phyloP scores from a whole-genome alignment of 805 yeast species.

The Cyberlindnera suaveolens region DNA sequence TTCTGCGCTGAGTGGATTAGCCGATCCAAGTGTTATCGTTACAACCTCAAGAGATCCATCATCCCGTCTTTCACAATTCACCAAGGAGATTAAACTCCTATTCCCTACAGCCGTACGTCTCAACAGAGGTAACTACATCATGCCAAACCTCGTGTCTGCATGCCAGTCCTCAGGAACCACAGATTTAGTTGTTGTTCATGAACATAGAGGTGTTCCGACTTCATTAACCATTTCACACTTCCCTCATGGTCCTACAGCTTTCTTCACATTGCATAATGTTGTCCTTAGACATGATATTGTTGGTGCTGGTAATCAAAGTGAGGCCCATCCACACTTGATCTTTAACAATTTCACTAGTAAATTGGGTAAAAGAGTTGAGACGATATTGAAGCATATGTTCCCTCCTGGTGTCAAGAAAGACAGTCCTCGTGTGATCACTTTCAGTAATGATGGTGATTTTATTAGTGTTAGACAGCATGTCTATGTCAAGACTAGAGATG shows the following conservation, averaged over 20 bases:
- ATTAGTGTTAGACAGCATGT: conserved; percentile 94
- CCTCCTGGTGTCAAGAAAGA: conserved; percentile 97
- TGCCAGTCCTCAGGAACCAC: conserved; percentile 77
- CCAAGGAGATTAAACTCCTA: conserved; percentile 84
- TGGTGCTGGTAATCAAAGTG: conserved; percentile 81
- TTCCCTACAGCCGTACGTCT: conserved; percentile 86
- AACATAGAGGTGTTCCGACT: conserved; percentile 97
- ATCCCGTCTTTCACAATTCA: conserved; percentile 78
- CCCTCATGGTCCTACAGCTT: conserved; percentile 97
- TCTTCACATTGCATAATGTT: conserved; percentile 91
- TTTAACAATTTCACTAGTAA: conserved; percentile 83
- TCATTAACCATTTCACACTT: conserved; percentile 88
- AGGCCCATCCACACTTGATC: conserved; percentile 88
- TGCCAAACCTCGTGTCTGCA: conserved; percentile 78
- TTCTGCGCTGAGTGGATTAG: conserved; percentile 75
- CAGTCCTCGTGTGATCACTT: conserved; percentile 86
- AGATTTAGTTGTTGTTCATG: conserved; percentile 83
- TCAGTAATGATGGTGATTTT: conserved; percentile 84
- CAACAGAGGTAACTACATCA: conserved; percentile 88
- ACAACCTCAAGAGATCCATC: conserved; percentile 94
- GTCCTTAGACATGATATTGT: conserved; percentile 88
- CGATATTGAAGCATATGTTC: conserved; percentile 79
- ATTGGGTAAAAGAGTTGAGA: conserved; percentile 76
- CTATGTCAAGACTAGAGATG: conserved; percentile 81
- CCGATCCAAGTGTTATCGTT: conserved; percentile 85